A percentile compares a stretch with the other conserved stretches of the same genome.
These are phyloP conservation scores for Aspergillus sp. DNA, from an alignment of 2,329 filamentous ascomycete species.

Conservation along the genomic window DNA sequence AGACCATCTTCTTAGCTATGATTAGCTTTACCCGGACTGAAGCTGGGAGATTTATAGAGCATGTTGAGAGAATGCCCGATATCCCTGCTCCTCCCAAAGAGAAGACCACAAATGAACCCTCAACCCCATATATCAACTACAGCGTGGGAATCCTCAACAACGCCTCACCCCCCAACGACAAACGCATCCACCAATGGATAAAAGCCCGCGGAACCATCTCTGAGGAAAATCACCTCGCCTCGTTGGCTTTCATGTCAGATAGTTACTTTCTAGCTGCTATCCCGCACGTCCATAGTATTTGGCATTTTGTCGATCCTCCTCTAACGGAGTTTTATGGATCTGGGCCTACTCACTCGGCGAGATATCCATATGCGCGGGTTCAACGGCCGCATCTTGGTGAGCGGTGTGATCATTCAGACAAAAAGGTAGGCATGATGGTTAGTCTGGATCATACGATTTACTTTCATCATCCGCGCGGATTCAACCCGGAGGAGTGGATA, in stretches of 20 bases:
- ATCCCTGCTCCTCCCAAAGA: no score
- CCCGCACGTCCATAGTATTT: no score
- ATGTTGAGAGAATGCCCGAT: slow-evolving; percentile 59
- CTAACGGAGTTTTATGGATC: slow-evolving; percentile 39
- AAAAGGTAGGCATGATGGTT: slow-evolving; percentile 47
- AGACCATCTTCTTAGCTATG: slow-evolving; percentile 92
- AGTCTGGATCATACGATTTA: slow-evolving; percentile 49
- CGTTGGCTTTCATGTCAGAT: no score
- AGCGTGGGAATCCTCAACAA: slow-evolving; percentile 38
- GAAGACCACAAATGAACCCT: no score
- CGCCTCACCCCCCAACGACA: slow-evolving; percentile 61
- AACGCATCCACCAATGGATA: slow-evolving; percentile 45
- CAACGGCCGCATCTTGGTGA: slow-evolving; percentile 28
- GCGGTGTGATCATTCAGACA: slow-evolving; percentile 19
- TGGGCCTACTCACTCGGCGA: slow-evolving; percentile 33
- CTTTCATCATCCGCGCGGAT: slow-evolving; percentile 46
- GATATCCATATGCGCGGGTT: slow-evolving; percentile 37
- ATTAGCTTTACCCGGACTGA: slow-evolving; percentile 74
- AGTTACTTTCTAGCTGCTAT: no score
- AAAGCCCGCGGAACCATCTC: slow-evolving; percentile 33
- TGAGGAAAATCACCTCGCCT: no score
- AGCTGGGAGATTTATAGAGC: slow-evolving; percentile 53
- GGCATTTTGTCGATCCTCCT: slow-evolving; percentile 31
- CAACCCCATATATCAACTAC: no score
- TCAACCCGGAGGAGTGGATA: slow-evolving; percentile 49